Evolutionary conservation across 108 stramenopile species (phyloP).

Genomic region (Fragilariopsis cylindrus): DNA sequence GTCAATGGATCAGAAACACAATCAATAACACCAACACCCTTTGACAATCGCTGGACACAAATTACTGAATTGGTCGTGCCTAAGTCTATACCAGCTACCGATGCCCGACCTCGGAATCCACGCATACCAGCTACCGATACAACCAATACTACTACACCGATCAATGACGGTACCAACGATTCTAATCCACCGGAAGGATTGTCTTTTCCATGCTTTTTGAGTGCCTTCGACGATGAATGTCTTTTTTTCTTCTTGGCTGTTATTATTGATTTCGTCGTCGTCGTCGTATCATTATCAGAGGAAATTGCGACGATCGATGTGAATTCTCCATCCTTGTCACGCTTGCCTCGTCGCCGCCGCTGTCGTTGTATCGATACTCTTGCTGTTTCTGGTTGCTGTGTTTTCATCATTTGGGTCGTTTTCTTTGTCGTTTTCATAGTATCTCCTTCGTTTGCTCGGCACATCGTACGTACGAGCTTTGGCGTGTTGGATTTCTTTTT

Average conservation of each 20-base stretch:
- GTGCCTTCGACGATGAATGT: conserved; percentile 24
- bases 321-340: conserved; percentile 28
- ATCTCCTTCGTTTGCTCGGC: conserved; percentile 7
- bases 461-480: neutral
- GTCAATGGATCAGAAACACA: conserved; percentile 77
- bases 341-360: conserved; percentile 29
- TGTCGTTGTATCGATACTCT: neutral
- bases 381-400: neutral
- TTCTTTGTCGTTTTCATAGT: neutral
- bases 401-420: neutral
- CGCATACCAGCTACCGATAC: conserved; percentile 29
- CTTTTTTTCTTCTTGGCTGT: conserved; percentile 14
- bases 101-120: conserved; percentile 82
- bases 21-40: conserved; percentile 76
- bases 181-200: conserved; percentile 64
- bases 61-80: conserved; percentile 88
- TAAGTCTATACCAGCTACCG: conserved; percentile 84
- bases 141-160: conserved; percentile 63
- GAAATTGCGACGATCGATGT: neutral
- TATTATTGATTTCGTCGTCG: neutral
- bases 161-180: conserved; percentile 71
- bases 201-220: conserved; percentile 34
- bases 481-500: no score
- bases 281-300: neutral
- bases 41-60: conserved; percentile 77